phyloP scores from a whole-genome alignment of 2,329 filamentous ascomycete genomes.

The Emmonsia crescens region DNA sequence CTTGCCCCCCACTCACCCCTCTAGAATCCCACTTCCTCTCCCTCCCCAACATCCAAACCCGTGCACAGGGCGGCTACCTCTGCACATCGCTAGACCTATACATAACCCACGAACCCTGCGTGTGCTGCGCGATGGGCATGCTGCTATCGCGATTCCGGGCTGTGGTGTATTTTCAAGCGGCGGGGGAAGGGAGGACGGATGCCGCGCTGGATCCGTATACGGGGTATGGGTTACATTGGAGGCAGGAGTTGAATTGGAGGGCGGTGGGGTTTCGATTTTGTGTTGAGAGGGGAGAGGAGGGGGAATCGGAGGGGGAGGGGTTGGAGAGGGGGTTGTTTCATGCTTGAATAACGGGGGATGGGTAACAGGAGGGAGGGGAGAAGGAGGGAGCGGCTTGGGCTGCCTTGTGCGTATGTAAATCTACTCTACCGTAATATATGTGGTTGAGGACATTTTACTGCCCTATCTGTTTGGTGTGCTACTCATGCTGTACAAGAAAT shows the following conservation, averaged over 20 bases:
- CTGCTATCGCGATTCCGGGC: conserved; percentile 85
- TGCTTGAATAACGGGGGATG: conserved; percentile 12
- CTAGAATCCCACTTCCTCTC: conserved; percentile 37
- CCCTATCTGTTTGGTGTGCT: too few species aligned
- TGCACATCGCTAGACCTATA: conserved; percentile 92
- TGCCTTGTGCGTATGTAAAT: not conserved
- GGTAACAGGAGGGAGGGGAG: not conserved
- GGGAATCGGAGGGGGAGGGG: not conserved
- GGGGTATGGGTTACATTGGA: conserved; percentile 55
- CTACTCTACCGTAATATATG: too few species aligned
- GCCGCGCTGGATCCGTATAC: conserved; percentile 14
- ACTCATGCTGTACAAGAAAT: too few species aligned
- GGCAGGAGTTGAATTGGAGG: conserved; percentile 45
- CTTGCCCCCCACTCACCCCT: conserved; percentile 13
- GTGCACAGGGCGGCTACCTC: conserved; percentile 77
- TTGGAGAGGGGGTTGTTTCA: conserved; percentile 13
- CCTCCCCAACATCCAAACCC: conserved; percentile 54
- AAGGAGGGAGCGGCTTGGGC: not conserved
- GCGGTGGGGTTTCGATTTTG: conserved; percentile 38
- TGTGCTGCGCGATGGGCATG: conserved; percentile 95
- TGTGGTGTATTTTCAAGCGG: conserved; percentile 54
- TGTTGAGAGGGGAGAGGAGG: conserved; percentile 16
- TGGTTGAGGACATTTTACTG: too few species aligned
- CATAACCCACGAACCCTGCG: conserved; percentile 87
- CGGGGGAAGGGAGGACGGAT: conserved; percentile 50